phyloP scores from a whole-genome alignment of 1,284 basidiomycete species.

The Puccinia novopanici region DNA sequence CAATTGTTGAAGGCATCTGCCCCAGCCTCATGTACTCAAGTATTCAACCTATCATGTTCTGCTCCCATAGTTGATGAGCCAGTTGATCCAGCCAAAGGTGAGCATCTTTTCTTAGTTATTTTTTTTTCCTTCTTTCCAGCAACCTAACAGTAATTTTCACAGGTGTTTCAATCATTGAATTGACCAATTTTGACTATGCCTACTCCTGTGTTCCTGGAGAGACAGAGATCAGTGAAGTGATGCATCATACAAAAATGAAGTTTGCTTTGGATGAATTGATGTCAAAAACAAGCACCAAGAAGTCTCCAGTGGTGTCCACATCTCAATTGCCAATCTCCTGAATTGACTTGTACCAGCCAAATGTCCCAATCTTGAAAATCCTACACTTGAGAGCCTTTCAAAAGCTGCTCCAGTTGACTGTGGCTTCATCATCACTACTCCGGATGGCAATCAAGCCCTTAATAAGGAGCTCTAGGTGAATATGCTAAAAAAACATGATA shows the following conservation, averaged over 20 bases:
- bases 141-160: not conserved
- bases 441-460: not conserved
- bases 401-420: not conserved
- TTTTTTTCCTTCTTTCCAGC: not conserved
- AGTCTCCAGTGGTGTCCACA: constrained; percentile 1
- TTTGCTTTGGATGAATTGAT: not conserved
- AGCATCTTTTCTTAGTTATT: not conserved
- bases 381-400: no score
- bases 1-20: no score
- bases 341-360: not conserved
- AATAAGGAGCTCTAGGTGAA: constrained; percentile 6
- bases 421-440: not conserved
- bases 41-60: not conserved
- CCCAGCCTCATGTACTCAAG: no score
- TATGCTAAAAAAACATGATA: not conserved
- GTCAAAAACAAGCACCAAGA: not conserved
- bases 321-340: constrained; percentile 28
- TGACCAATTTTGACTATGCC: not conserved
- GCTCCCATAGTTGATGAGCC: not conserved
- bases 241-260: constrained; percentile 6
- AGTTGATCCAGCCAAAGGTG: not conserved
- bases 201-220: constrained; percentile 12
- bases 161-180: constrained; percentile 21
- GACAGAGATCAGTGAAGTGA: not conserved
- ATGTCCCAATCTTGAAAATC: not conserved